Evolutionary conservation across 192 early-diverging fungal species (phyloP).

Genomic region (Radiomyces spectabilis): DNA sequence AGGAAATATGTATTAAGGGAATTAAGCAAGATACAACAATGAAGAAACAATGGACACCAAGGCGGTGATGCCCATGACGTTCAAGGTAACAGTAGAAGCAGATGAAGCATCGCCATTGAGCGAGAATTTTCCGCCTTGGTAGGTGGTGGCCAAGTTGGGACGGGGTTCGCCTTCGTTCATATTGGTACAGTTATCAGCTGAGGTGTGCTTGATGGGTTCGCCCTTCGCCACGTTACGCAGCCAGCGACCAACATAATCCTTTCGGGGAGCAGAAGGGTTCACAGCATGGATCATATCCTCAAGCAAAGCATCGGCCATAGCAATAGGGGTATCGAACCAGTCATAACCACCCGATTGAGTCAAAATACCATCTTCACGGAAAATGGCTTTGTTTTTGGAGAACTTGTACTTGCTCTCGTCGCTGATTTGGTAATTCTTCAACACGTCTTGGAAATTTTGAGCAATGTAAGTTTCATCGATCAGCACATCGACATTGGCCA

Average conservation of each 20-base stretch:
- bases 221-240: conserved; percentile 59
- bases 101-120: background rate
- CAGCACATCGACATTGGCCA: conserved; percentile 53
- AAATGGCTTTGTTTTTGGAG: conserved; percentile 51
- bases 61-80: too few species aligned
- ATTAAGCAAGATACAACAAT: too few species aligned
- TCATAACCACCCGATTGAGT: conserved; percentile 55
- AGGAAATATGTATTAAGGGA: too few species aligned
- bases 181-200: conserved; percentile 49
- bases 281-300: conserved; percentile 62
- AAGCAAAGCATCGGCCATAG: conserved; percentile 59
- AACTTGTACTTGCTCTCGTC: conserved; percentile 47
- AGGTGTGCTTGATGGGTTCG: conserved; percentile 41
- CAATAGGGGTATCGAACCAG: conserved; percentile 65
- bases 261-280: conserved; percentile 46
- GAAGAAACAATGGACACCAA: too few species aligned
- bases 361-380: conserved; percentile 59
- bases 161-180: conserved; percentile 13
- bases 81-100: background rate
- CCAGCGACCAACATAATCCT: conserved; percentile 49
- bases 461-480: conserved; percentile 64
- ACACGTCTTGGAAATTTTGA: conserved; percentile 38
- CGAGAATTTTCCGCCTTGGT: background rate
- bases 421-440: conserved; percentile 46
- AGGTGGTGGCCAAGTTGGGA: conserved; percentile 16